Base-by-base conservation (phyloP, 306 rosid genomes). In the Fragaria vesca region DNA sequence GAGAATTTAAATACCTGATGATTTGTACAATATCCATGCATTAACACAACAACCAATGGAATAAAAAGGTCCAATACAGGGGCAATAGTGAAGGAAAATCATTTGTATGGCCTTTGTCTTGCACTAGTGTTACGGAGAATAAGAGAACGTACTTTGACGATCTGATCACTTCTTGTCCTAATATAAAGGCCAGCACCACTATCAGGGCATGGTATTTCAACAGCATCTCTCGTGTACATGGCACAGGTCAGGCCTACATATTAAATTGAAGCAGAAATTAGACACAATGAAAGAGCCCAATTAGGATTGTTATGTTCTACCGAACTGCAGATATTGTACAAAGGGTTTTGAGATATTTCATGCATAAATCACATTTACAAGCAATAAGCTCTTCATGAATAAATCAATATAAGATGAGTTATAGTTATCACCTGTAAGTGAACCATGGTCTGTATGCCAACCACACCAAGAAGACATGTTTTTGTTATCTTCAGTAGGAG, bases 391-490 rank as follows among this genome's bases (percentile, higher is more conserved):
- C 5, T 52, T 46, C 30, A 70, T 10, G 74, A 60, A 60, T 46
- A 45, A 30, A 73, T 32, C 20, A 54, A 26, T 13, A 32, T 17
- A 15, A 62, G 20, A 67, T 6, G 40, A 45, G 45, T n/a, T 69
- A 74, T 40, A 69, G 46, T 38, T 68, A 20, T 76, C 77, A 94
- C 98, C 98, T 94, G 98, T 94, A 78, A 94, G 87, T 52, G 98
- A 94, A 80, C 97, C 97, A 73, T 94, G 97, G 85, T 94, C 98
- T 57, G 97, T 90, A 79, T 94, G 98, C 98, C 97, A 92, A 43
- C 98, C 98, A 67, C 98, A 94, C 98, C 98, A 94, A 78, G 97
- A 92, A 46, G 98, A 94, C 76, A 83, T 60, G 62, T 91, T 73
- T 78, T 83, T 71, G 54, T 57, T 71, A 86, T 84, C 97, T 75